Evolutionary conservation across 805 yeast genomes (phyloP).

Genomic region (Priceomyces fermenticarens): DNA sequence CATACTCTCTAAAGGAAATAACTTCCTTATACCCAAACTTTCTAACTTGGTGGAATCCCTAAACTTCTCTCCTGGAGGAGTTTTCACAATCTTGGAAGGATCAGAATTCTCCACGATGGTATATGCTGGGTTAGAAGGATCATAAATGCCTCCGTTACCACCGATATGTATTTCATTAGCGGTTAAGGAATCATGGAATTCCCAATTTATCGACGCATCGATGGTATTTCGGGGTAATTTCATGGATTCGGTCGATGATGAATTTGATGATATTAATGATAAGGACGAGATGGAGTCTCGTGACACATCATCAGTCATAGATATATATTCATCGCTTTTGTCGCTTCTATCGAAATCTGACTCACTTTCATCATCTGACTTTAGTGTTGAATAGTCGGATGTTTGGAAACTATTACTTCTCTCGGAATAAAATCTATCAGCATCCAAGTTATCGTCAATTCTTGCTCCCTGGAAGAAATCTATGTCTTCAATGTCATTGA

Average conservation of each 20-base stretch:
- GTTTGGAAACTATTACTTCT: slow-evolving; percentile 18
- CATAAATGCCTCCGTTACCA: slow-evolving; percentile 12
- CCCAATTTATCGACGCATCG: slow-evolving; percentile 30
- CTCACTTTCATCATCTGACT: slow-evolving; percentile 4
- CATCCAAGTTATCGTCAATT: slow-evolving; percentile 17
- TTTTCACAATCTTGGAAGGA: slow-evolving; percentile 15
- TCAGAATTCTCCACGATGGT: slow-evolving; percentile 11
- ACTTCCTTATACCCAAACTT: slow-evolving; percentile 17
- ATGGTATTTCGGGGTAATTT: slow-evolving; percentile 23
- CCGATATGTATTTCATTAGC: slow-evolving; percentile 8
- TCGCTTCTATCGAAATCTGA: slow-evolving; percentile 4
- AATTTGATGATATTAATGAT: not conserved
- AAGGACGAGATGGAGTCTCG: slow-evolving; percentile 8
- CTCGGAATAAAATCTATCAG: slow-evolving; percentile 20
- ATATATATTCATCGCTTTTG: slow-evolving; percentile 10
- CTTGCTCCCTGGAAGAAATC: slow-evolving; percentile 16
- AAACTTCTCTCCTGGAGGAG: slow-evolving; percentile 36
- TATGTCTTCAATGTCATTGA: slow-evolving; percentile 19
- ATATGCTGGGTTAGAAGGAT: slow-evolving; percentile 10
- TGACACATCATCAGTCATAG: slow-evolving; percentile 9
- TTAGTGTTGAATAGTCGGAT: not conserved
- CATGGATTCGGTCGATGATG: not conserved
- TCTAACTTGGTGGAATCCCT: slow-evolving; percentile 27
- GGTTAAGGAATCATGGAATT: slow-evolving; percentile 19
- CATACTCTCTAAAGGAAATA: slow-evolving; percentile 21